Evolutionary conservation across 768 basidiomycete genomes (phyloP).

Genomic region (Agaricus sinodeliciosus): DNA sequence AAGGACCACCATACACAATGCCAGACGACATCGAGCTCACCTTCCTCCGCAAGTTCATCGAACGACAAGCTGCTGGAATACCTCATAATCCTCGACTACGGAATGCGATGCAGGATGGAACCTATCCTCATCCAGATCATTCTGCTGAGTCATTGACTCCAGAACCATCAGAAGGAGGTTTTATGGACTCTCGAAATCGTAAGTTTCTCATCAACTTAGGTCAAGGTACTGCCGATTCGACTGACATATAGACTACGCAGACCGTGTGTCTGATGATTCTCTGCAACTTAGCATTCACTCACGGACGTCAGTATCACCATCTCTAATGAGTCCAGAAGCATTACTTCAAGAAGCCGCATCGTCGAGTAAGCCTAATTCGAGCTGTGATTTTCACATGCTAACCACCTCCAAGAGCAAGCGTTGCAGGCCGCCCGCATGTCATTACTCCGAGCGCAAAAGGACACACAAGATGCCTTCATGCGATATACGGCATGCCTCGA

Average conservation of each 20-base stretch:
- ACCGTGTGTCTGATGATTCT: conserved; percentile 29
- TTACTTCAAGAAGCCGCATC: conserved; percentile 50
- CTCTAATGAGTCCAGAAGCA: conserved; percentile 44
- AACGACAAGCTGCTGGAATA: conserved; percentile 67
- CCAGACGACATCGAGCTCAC: conserved; percentile 70
- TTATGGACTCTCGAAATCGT: conserved; percentile 34
- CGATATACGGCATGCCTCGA: conserved; percentile 66
- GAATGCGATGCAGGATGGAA: conserved; percentile 28
- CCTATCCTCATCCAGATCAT: conserved; percentile 35
- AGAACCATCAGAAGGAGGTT: conserved; percentile 40
- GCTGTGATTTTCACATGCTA: conserved; percentile 8
- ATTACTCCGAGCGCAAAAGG: conserved; percentile 59
- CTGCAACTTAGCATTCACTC: conserved; percentile 21
- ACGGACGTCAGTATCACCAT: conserved; percentile 46
- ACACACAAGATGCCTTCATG: conserved; percentile 66
- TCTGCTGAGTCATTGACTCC: conserved; percentile 42
- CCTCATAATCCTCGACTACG: conserved; percentile 79
- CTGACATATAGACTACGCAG: conserved; percentile 14
- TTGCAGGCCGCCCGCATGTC: conserved; percentile 55
- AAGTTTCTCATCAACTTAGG: conserved; percentile 7
- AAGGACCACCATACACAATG: conserved; percentile 78
- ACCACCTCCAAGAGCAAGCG: conserved; percentile 41
- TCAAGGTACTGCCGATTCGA: neutral
- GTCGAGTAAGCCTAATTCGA: conserved; percentile 40
- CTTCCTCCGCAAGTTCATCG: conserved; percentile 78